Percentiles rank a stretch among this genome's conserved stretches.
Conservation (phyloP, 2,329 filamentous ascomycete species). For the Alternaria alternata region DNA sequence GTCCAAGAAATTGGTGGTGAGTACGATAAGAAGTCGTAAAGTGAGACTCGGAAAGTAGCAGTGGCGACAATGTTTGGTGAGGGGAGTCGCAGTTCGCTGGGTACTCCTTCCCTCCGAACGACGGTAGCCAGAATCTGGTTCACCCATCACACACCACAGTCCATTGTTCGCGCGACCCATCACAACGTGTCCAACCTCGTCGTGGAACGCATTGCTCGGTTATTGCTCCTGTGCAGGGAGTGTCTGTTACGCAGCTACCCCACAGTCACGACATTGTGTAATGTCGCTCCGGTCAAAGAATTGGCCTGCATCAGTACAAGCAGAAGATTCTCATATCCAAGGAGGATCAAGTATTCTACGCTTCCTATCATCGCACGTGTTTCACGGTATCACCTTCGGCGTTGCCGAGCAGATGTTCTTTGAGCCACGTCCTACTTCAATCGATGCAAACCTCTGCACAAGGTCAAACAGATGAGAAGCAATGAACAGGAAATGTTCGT, state of each 20-base stretch:
- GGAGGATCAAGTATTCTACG: background rate
- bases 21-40: background rate
- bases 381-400: background rate
- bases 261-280: background rate
- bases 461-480: background rate
- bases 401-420: background rate
- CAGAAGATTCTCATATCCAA: background rate
- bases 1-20: background rate
- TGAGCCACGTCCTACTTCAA: background rate
- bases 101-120: background rate
- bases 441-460: background rate
- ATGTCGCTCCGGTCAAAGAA: background rate
- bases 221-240: background rate
- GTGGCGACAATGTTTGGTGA: conserved; percentile 2
- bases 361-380: no score
- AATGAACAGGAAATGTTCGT: background rate
- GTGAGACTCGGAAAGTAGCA: background rate
- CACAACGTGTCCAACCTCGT: background rate
- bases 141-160: conserved; percentile 37
- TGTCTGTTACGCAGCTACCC: background rate
- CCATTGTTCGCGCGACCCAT: background rate
- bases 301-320: background rate
- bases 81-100: conserved; percentile 5
- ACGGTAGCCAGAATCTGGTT: conserved; percentile 36
- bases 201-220: background rate